These are phyloP conservation scores for Gamsiella multidivaricata DNA, from an alignment of 192 early-diverging fungal species.

Conservation along the genomic window DNA sequence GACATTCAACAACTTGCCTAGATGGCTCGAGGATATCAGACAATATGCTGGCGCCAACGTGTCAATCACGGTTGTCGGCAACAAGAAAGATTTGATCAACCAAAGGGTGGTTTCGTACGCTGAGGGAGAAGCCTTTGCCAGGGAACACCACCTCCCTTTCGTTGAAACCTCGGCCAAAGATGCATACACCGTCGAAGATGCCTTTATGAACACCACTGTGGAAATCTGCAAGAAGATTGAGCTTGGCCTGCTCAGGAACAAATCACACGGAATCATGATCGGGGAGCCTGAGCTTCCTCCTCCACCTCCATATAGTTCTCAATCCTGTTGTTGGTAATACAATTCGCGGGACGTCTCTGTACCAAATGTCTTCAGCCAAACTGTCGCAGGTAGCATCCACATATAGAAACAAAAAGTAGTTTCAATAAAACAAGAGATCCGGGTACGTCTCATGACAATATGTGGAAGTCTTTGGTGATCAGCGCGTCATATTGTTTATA, in stretches of 20 bases:
- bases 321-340: no score
- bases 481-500: no score
- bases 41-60: slow-evolving; percentile 96
- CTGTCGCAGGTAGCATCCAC: no score
- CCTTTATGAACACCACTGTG: slow-evolving; percentile 99
- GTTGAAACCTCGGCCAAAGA: slow-evolving; percentile 99
- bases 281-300: no score
- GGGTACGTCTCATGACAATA: no score
- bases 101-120: slow-evolving; percentile 81
- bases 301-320: no score
- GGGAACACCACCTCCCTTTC: slow-evolving; percentile 87
- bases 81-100: slow-evolving; percentile 95
- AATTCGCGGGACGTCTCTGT: no score
- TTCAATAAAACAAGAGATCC: no score
- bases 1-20: slow-evolving; percentile 94
- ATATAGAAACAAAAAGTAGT: no score
- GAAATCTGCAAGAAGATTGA: slow-evolving; percentile 93
- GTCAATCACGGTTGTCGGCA: slow-evolving; percentile 97
- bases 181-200: slow-evolving; percentile 97
- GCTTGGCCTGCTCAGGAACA: slow-evolving; percentile 61
- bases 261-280: background rate
- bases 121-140: slow-evolving; percentile 86
- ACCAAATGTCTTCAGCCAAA: no score
- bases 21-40: slow-evolving; percentile 99
- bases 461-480: no score